A percentile compares a stretch with the other conserved stretches of the same genome.
These are phyloP conservation scores for Butyriboletus loyo DNA, from an alignment of 768 basidiomycete species.

Conservation along the genomic window DNA sequence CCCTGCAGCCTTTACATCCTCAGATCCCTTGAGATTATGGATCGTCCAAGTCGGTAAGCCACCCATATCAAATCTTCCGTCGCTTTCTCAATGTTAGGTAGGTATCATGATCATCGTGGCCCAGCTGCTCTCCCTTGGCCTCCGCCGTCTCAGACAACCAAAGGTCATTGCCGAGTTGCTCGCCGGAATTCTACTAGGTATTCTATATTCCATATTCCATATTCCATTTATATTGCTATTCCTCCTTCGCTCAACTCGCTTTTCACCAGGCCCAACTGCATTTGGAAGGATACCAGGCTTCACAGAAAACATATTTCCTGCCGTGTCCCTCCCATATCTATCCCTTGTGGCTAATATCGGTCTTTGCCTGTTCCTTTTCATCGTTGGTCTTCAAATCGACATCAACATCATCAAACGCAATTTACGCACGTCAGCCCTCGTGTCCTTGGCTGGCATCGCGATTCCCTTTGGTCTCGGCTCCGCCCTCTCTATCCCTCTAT, in stretches of 20 bases:
- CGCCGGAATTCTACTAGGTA: conserved; percentile 86
- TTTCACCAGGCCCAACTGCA: conserved; percentile 42
- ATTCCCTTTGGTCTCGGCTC: conserved; percentile 88
- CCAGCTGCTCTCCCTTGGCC: conserved; percentile 65
- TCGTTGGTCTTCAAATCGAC: conserved; percentile 93
- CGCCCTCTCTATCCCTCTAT: conserved; percentile 57
- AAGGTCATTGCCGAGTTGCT: conserved; percentile 82
- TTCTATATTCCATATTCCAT: too few species aligned
- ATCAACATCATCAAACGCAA: conserved; percentile 72
- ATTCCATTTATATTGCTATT: conserved; percentile 36
- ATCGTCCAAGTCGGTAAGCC: conserved; percentile 72
- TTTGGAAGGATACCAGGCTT: conserved; percentile 87
- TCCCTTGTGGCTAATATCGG: conserved; percentile 88
- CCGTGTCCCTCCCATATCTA: conserved; percentile 67
- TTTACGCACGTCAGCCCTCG: conserved; percentile 59
- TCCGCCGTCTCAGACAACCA: conserved; percentile 81
- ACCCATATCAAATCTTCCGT: background rate
- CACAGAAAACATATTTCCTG: conserved; percentile 80
- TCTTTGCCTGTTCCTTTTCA: conserved; percentile 83
- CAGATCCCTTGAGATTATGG: conserved; percentile 75
- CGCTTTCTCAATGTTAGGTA: conserved; percentile 24
- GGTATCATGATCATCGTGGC: conserved; percentile 82
- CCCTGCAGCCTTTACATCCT: conserved; percentile 59
- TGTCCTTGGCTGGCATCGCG: conserved; percentile 81
- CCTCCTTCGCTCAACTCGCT: background rate